A percentile compares a stretch with the other conserved stretches of the same genome.
These are phyloP conservation scores for Lagenidium sp. DNA, from an alignment of 352 stramenopile species.

Conservation along the genomic window DNA sequence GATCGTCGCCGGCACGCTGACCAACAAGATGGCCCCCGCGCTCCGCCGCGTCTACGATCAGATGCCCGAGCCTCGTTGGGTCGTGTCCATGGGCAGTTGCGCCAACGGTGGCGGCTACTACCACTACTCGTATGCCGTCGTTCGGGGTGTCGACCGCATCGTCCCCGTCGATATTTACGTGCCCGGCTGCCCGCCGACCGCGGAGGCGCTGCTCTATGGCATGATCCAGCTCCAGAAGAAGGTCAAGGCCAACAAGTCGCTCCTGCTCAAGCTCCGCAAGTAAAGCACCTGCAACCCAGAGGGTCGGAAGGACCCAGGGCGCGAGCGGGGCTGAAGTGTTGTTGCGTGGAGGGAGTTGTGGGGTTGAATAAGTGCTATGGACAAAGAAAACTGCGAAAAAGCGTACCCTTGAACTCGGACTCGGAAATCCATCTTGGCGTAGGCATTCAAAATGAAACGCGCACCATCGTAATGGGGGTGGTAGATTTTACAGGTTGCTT, in stretches of 20 bases:
- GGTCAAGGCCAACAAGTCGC: slow-evolving; percentile 96
- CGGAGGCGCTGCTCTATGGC: slow-evolving; percentile 97
- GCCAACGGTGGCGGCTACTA: slow-evolving; percentile 94
- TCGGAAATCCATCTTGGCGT: too few species aligned
- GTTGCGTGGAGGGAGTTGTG: too few species aligned
- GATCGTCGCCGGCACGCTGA: slow-evolving; percentile 99
- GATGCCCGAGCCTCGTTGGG: slow-evolving; percentile 98
- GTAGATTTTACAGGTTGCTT: too few species aligned
- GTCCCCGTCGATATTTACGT: slow-evolving; percentile 99
- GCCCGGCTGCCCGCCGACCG: slow-evolving; percentile 97
- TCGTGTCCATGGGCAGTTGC: slow-evolving; percentile 98
- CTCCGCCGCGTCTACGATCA: slow-evolving; percentile 97
- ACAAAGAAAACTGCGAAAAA: too few species aligned
- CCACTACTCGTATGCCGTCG: slow-evolving; percentile 97
- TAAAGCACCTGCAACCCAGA: too few species aligned
- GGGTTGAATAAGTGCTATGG: too few species aligned
- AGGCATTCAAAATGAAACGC: too few species aligned
- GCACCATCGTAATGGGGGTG: too few species aligned
- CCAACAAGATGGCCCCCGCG: slow-evolving; percentile 99
- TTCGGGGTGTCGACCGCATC: slow-evolving; percentile 96
- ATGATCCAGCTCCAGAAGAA: slow-evolving; percentile 99
- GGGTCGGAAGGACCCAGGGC: too few species aligned
- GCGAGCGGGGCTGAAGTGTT: too few species aligned
- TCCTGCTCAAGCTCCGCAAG: slow-evolving; percentile 95
- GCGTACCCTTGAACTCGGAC: too few species aligned